These are phyloP conservation scores for Termitomyces sp. DNA, from an alignment of 1,284 basidiomycete species.

Conservation along the genomic window DNA sequence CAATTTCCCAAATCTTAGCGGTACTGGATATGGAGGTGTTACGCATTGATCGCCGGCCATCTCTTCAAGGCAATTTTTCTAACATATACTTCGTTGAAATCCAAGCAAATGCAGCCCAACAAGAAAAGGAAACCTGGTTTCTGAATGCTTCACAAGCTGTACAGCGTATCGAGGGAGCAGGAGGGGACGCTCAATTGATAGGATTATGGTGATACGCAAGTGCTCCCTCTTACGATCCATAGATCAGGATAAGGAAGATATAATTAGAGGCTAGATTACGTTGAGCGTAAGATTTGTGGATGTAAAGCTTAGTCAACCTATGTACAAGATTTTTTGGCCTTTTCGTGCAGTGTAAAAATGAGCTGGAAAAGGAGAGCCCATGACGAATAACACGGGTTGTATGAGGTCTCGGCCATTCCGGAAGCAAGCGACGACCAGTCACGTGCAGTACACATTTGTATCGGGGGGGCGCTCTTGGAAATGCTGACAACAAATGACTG, in stretches of 20 bases:
- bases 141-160: conserved; percentile 31
- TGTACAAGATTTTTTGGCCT: too few relatives aligned
- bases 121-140: conserved; percentile 18
- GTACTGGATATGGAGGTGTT: conserved; percentile 25
- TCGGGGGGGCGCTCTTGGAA: too few relatives aligned
- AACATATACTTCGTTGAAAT: conserved; percentile 60
- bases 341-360: too few relatives aligned
- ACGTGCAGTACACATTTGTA: background rate
- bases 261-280: too few relatives aligned
- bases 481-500: conserved; percentile 24
- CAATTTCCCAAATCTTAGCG: conserved; percentile 24
- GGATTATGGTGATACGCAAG: conserved; percentile 20
- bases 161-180: conserved; percentile 27
- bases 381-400: too few relatives aligned
- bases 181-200: conserved; percentile 26
- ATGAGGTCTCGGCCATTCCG: too few relatives aligned
- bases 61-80: conserved; percentile 41
- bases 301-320: too few relatives aligned
- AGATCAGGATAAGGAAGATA: too few relatives aligned
- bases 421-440: background rate
- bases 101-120: conserved; percentile 9
- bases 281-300: too few relatives aligned
- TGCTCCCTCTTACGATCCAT: background rate
- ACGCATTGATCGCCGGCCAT: conserved; percentile 65
- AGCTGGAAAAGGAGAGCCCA: too few relatives aligned